Base-by-base conservation (phyloP, 345 rosid genomes). In the Lepidium aucheri region DNA sequence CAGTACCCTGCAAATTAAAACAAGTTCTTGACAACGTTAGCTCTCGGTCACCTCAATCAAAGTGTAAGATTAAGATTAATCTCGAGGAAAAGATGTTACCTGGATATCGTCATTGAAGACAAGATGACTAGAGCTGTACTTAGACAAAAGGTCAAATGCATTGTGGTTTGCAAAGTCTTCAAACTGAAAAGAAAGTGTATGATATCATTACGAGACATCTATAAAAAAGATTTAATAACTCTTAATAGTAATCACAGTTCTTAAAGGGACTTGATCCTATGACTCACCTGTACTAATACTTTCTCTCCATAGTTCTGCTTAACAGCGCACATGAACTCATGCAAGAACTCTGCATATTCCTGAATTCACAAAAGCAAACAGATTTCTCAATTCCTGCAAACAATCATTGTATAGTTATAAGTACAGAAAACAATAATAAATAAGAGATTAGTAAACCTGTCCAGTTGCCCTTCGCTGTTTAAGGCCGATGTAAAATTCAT, bases 91-190 rank as follows among this genome's bases (percentile, higher is more conserved):
- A 8, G 6, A 49, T 18, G n/a, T 64, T 76, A 94, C 99, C 91
- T 94, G 96, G 63, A 94, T 94, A 63, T 94, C 99, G 49, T 94
- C 99, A 33, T 94, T 94, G 83, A 94, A 94, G 63, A 91, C 99
- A 9, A 94, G 99, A 81, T 94, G 99, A 55, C 80, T 79, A 12
- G 73, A 38, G 58, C 88, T 82, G 84, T 90, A 90, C 77, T 79
- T 94, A 14, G 80, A 65, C 68, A 94, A 74, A 11, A 94, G 89
- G 40, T 88, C 99, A 72, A 94, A 90, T 3, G 97, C 99, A 61
- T 94, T 94, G 85, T 90, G 99, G 76, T 94, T 94, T 72, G 97
- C 99, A 74, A 94, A 94, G 82, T 94, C 99, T 80, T 94, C 99
- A 58, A 94, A 94, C 99, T 94, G 83, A 32, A 74, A 79, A 82